Evolutionary conservation across 2,329 filamentous ascomycete genomes (phyloP), one percentile per base, ranked within the genome.

Genomic region (Magnaporthiopsis incrustans): DNA sequence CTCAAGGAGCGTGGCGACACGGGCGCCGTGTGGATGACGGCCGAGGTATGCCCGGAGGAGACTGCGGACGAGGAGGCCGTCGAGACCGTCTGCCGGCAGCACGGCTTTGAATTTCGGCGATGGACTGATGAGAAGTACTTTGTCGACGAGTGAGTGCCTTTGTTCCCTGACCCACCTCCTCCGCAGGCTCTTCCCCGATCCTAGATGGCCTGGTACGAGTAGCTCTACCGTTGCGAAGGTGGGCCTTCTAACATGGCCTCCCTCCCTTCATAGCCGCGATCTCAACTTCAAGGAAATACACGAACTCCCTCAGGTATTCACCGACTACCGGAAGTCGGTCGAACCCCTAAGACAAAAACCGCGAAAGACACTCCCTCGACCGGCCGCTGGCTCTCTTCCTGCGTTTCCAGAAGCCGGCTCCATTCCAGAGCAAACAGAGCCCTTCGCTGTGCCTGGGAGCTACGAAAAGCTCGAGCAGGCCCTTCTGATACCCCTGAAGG

Each of bases 51-150:
- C 0, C 80, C 80, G 3, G 90, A 94, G 69, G 90, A 94, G 72
- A 81, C 82, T 65, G 73, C 76, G 5, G 89, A 93, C 63, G 86
- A 92, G 69, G 74, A 77, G 27, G 77, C 77, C 0, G 78, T 91
- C 1, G 78, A 79, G 33, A 71, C 76, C 0, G 71, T 85, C 0
- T 87, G 89, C 64, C 74, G 81, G 27, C 72, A 80, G 15, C 75
- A 80, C 3, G 79, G 78, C 0, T 77, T 86, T 4, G 79, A 85
- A 1, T 90, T 91, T 72, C 83, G 84, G 71, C 65, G 86, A 1
- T 92, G 87, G 85, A 74, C 75, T 0, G 90, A 94, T 69, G 90
- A 92, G 73, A 94, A 93, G 72, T 93, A 90, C 69, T 87, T 87
- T 66, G 80, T 93, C 62, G 88, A 93, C 70, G 89, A 93, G 90